Conservation (phyloP, 345 rosid genomes). For the Kandelia obovata region DNA sequence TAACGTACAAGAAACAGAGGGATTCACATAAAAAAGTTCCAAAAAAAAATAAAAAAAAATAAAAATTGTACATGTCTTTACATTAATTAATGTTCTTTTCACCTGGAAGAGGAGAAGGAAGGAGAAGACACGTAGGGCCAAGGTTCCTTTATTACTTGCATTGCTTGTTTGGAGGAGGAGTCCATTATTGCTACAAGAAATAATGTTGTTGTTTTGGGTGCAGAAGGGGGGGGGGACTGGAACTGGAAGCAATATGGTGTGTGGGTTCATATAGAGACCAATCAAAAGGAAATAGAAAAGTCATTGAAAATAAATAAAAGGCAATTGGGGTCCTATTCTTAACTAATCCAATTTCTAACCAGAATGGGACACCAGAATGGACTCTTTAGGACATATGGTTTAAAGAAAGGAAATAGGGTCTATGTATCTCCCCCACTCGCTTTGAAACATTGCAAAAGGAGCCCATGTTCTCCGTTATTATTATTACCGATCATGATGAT, state of each 20-base stretch:
- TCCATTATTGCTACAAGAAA: background rate
- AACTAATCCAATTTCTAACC: background rate
- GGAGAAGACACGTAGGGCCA: conserved; percentile 7
- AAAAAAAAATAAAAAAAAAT: no score
- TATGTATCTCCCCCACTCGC: background rate
- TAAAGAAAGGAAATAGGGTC: background rate
- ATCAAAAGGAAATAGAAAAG: background rate
- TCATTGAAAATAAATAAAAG: background rate
- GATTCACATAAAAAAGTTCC: background rate
- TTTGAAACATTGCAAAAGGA: background rate
- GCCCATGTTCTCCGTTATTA: no score
- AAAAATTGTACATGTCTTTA: no score
- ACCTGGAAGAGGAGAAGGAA: conserved; percentile 6
- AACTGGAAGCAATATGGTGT: background rate
- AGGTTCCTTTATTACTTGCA: conserved; percentile 16
- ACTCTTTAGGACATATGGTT: background rate
- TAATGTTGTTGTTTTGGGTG: background rate
- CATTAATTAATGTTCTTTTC: background rate
- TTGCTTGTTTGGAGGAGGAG: background rate
- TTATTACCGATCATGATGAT: no score
- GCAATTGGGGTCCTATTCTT: background rate
- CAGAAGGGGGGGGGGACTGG: background rate
- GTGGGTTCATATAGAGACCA: conserved; percentile 1
- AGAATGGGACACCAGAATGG: background rate
- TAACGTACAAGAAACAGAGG: background rate